Conservation (phyloP, 768 basidiomycete species). For the Russula dissimulans region DNA sequence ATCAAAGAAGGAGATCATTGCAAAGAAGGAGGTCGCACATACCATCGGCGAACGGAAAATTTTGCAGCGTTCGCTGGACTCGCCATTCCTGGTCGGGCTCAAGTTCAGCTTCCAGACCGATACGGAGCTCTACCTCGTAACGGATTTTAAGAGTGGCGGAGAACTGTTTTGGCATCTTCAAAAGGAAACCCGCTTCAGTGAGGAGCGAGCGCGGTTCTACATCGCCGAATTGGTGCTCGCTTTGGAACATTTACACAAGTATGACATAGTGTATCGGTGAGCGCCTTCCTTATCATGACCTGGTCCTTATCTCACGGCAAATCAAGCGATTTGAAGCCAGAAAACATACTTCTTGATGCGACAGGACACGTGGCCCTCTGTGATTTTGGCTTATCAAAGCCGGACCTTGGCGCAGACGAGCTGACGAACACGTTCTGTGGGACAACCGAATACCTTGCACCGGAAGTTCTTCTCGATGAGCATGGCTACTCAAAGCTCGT, state of each 20-base stretch:
- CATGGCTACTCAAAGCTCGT: constrained; percentile 98
- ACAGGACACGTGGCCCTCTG: constrained; percentile 98
- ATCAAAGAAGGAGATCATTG: constrained; percentile 97
- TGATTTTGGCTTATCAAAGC: constrained; percentile 97
- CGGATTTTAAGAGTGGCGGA: constrained; percentile 97
- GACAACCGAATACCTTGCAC: constrained; percentile 96
- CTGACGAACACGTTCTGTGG: constrained; percentile 99
- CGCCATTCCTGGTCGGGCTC: constrained; percentile 94
- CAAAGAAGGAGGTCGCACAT: constrained; percentile 98
- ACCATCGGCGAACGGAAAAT: constrained; percentile 99
- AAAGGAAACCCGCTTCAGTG: constrained; percentile 86
- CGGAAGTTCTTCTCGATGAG: constrained; percentile 96
- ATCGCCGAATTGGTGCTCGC: constrained; percentile 93
- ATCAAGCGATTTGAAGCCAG: constrained; percentile 86
- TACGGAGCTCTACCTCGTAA: constrained; percentile 88
- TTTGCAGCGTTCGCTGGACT: constrained; percentile 84
- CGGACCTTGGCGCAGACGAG: constrained; percentile 86
- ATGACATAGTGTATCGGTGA: constrained; percentile 87
- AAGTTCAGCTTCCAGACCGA: constrained; percentile 99
- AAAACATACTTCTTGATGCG: constrained; percentile 96
- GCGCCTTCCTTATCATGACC: constrained; percentile 27
- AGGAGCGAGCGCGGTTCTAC: constrained; percentile 93
- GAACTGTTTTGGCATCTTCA: constrained; percentile 99
- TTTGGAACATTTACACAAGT: constrained; percentile 95
- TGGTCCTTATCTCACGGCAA: background rate